Evolutionary conservation across 805 yeast species (phyloP).

Genomic region (Suhomyces pyralidae): DNA sequence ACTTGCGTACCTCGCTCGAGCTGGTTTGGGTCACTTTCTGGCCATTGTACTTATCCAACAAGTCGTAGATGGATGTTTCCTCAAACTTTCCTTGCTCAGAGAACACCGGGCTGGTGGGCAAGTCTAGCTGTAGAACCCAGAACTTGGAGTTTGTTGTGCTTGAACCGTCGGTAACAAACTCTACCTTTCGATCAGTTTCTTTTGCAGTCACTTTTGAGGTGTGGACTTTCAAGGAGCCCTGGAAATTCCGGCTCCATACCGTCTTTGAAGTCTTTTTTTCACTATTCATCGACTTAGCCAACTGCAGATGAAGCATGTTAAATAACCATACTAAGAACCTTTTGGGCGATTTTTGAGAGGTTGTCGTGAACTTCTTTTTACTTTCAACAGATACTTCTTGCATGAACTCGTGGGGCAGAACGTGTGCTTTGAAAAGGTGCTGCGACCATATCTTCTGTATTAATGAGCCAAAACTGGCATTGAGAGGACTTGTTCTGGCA

Average conservation of each 20-base stretch:
- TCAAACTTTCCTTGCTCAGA: constrained; percentile 41
- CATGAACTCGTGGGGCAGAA: constrained; percentile 66
- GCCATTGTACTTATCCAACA: constrained; percentile 46
- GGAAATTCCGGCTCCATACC: constrained; percentile 40
- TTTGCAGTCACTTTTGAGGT: constrained; percentile 13
- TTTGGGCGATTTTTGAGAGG: constrained; percentile 47
- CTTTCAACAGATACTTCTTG: constrained; percentile 46
- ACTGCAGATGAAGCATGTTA: constrained; percentile 43
- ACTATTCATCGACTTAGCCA: constrained; percentile 7
- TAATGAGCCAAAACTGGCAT: constrained; percentile 43
- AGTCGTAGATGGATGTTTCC: constrained; percentile 43
- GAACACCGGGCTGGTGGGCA: constrained; percentile 59
- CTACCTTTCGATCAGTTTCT: constrained; percentile 18
- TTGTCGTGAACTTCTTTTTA: constrained; percentile 40
- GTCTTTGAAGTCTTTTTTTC: constrained; percentile 13
- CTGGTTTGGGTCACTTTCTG: constrained; percentile 23
- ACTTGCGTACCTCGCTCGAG: constrained; percentile 34
- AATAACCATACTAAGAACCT: constrained; percentile 55
- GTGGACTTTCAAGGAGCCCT: constrained; percentile 47
- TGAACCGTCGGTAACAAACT: constrained; percentile 16
- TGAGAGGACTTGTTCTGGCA: constrained; percentile 23
- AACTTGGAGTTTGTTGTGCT: constrained; percentile 24
- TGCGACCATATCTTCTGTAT: constrained; percentile 65
- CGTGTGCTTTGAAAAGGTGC: constrained; percentile 53
- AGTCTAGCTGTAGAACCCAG: constrained; percentile 54